Base-by-base conservation (phyloP, 257 asterid species). In the Gardenia jasminoides region DNA sequence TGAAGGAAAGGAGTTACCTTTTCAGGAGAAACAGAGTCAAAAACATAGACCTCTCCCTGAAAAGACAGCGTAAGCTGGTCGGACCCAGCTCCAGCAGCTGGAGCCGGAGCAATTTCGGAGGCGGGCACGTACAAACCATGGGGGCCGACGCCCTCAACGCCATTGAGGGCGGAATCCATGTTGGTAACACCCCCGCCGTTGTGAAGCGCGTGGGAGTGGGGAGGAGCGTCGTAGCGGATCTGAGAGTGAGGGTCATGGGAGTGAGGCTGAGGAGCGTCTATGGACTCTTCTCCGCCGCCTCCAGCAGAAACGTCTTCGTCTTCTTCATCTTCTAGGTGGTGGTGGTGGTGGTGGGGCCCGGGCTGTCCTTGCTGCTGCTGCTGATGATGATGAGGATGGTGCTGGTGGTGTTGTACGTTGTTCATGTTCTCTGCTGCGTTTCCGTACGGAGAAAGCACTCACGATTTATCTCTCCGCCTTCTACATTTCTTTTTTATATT, bases 1-100 rank as follows among this genome's bases (percentile, higher is more conserved):
- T 36, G 68, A 26, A 41, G 19, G 52, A 46, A 43, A 52, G 52
- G 41, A 39, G 15, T 59, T 59, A 91, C 99, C 97, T 93, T 96
- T 75, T 93, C 99, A 33, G 96, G 97, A 22, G 97, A 89, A 84
- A 93, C 98, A 3, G 97, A 86, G 89, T 92, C 98, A 85, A 92
- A 96, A 64, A 93, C 99, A 64, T 86, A 96, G 76, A 96, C 97
- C 82, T 96, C 96, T 11, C 97, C 99, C 90, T 91, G 99, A 85
- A 96, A 96, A 79, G 99, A 92, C 73, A 96, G 90, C 82, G 97
- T 92, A 44, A 93, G 98, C 92, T 93, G 99, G 88, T 96, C 97
- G 71, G 97, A 86, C n/a, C 83, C 91, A 54, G 82, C 88, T 19
- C 90, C 94, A 4, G 88, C 94, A 3, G 85, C 74, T 30, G 87